Base-by-base conservation (phyloP, 2,329 filamentous ascomycete genomes). In the Bisporella sp. region DNA sequence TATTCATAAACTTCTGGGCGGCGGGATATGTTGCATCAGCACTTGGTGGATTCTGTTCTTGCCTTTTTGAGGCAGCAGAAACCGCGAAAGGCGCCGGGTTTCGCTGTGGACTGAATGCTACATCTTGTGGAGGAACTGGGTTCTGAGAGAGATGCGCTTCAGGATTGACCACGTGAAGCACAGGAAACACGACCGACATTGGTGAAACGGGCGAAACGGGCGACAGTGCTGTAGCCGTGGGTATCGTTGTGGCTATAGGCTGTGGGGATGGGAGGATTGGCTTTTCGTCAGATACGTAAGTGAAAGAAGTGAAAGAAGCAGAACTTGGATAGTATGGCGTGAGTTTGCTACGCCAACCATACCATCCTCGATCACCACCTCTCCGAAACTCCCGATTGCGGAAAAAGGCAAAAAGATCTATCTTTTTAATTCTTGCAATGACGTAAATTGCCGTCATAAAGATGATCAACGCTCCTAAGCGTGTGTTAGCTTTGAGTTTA, bases 401-500 rank as follows among this genome's bases (percentile, higher is more conserved):
- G 28, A 56, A 51, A 6, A 41, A 45, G 28, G 50, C 31, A n/a
- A 57, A 50, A 7, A 53, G n/a, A 41, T 61, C 56, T 28, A 53
- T 48, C 30, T 58, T 60, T 44, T 55, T 57, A 50, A 60, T 57
- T 46, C 55, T 54, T 29, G 56, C 44, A 6, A 62, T n/a, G 5
- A 65, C 53, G 45, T 59, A 65, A 28, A 64, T 47, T 6, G 46
- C 51, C 11, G 60, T 52, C 21, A 55, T 33, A 31, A 62, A 43
- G 6, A 66, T 60, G 29, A 65, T 59, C 40, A 65, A 60, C 31
- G 58, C 60, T 28, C 61, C 64, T 66, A 46, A 13, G 37, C 40
- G 2, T 21, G 21, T 21, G 21, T 21, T 21, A 21, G 21, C 21
- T 21, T 21, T 21, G 21, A 21, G 21, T 21, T 21, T 21, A 21